These are phyloP conservation scores for Penicillium odoratum DNA, from an alignment of 495 filamentous ascomycete species.

Conservation along the genomic window DNA sequence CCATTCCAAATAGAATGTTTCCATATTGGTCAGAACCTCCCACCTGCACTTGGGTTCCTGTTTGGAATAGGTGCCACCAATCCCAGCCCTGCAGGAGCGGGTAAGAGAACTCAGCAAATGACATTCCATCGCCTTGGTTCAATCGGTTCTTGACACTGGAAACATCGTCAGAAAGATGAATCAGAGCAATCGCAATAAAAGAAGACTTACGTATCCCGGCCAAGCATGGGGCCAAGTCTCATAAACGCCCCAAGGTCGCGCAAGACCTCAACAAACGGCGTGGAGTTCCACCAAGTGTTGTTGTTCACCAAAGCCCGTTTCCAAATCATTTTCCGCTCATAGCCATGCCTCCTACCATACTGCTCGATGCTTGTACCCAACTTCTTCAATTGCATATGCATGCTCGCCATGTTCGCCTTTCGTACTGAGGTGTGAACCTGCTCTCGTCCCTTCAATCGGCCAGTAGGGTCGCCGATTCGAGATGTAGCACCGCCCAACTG, in stretches of 20 bases:
- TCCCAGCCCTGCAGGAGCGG: constrained; percentile 96
- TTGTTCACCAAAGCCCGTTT: constrained; percentile 72
- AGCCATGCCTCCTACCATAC: constrained; percentile 61
- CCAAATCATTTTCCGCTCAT: constrained; percentile 60
- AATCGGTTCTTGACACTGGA: constrained; percentile 78
- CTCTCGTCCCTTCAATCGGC: constrained; percentile 66
- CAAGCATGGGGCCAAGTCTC: constrained; percentile 82
- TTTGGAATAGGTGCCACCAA: constrained; percentile 79
- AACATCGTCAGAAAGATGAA: constrained; percentile 19
- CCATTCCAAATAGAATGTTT: constrained; percentile 90
- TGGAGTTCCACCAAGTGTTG: constrained; percentile 71
- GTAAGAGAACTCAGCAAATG: constrained; percentile 90
- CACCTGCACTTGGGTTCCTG: constrained; percentile 76
- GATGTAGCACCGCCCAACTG: constrained; percentile 83
- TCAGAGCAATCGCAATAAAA: not conserved
- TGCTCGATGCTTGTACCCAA: constrained; percentile 71
- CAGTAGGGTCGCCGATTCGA: constrained; percentile 86
- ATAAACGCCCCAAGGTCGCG: constrained; percentile 67
- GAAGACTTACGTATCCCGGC: constrained; percentile 76
- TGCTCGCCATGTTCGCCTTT: constrained; percentile 68
- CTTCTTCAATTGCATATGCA: constrained; percentile 77
- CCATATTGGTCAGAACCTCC: constrained; percentile 96
- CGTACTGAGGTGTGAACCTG: constrained; percentile 53
- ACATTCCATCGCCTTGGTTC: constrained; percentile 82
- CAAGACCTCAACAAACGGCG: constrained; percentile 70